Percentiles rank a stretch among this genome's conserved stretches.
phyloP scores from a whole-genome alignment of 2,329 filamentous ascomycete species.

The Cladophialophora yegresii region DNA sequence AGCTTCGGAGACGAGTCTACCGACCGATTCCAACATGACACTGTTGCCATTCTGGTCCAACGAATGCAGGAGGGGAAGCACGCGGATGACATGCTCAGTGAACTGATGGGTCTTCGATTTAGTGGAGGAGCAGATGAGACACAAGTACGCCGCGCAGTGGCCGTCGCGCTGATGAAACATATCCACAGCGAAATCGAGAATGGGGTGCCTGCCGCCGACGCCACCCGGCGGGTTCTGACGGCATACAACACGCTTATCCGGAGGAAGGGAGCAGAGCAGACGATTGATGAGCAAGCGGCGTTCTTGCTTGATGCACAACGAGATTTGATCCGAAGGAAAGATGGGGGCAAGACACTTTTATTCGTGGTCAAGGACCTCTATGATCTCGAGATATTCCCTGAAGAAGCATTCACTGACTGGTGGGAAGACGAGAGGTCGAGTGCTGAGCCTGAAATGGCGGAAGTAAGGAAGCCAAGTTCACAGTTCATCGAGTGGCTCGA shows the following conservation, averaged over 20 bases:
- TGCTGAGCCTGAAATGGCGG: conserved; percentile 67
- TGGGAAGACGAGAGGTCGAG: conserved; percentile 74
- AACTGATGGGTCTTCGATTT: conserved; percentile 91
- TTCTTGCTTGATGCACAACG: conserved; percentile 80
- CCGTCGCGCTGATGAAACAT: conserved; percentile 79
- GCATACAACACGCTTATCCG: conserved; percentile 64
- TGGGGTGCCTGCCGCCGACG: conserved; percentile 61
- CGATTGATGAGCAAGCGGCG: conserved; percentile 72
- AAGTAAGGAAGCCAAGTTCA: conserved; percentile 71
- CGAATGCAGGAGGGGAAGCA: conserved; percentile 71
- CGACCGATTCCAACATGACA: conserved; percentile 80
- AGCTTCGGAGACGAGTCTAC: conserved; percentile 64
- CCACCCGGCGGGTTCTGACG: conserved; percentile 64
- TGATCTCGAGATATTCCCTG: conserved; percentile 78
- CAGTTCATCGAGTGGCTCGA: conserved; percentile 82
- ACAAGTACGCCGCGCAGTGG: conserved; percentile 83
- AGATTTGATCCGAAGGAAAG: conserved; percentile 68
- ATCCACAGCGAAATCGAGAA: conserved; percentile 68
- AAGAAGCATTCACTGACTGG: conserved; percentile 86
- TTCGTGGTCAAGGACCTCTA: conserved; percentile 83
- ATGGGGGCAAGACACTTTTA: conserved; percentile 69
- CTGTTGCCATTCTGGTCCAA: conserved; percentile 82
- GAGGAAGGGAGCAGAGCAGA: conserved; percentile 61
- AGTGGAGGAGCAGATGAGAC: conserved; percentile 86
- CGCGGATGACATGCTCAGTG: conserved; percentile 84